These are phyloP conservation scores for Elongisporangium anandrum DNA, from an alignment of 352 stramenopile species.

Conservation along the genomic window DNA sequence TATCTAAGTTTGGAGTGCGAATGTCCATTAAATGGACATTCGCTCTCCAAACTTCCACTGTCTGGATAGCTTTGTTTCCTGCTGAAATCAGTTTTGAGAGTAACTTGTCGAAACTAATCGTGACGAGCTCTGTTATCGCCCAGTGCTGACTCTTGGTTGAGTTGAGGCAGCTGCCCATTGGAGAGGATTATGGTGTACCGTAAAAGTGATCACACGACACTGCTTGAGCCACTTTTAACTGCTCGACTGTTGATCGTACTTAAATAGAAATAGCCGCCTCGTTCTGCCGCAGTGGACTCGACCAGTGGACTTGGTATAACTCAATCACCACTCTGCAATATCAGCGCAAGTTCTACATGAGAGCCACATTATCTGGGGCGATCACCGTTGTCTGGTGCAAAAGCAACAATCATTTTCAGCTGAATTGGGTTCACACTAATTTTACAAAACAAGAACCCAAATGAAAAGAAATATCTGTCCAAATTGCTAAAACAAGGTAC, in stretches of 20 bases:
- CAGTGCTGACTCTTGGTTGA: not conserved
- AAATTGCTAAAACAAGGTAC: not conserved
- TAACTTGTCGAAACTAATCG: not conserved
- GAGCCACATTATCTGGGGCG: not conserved
- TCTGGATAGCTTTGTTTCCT: not conserved
- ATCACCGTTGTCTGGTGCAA: not conserved
- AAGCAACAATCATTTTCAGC: not conserved
- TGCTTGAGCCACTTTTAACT: not conserved
- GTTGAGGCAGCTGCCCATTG: not conserved
- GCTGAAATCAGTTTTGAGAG: not conserved
- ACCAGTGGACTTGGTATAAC: not conserved
- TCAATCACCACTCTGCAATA: not conserved
- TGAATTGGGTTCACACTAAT: not conserved
- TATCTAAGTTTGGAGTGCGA: no score
- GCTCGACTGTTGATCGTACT: no score
- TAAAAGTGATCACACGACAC: not conserved
- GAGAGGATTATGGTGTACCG: not conserved
- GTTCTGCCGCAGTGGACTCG: not conserved
- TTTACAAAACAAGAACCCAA: not conserved
- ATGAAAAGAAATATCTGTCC: not conserved
- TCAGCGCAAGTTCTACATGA: not conserved
- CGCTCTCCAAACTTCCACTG: no score
- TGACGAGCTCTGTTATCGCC: not conserved
- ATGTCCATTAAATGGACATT: no score
- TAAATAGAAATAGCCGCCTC: no score